Evolutionary conservation across 2,329 filamentous ascomycete genomes (phyloP).

Genomic region (Apiospora aurea): DNA sequence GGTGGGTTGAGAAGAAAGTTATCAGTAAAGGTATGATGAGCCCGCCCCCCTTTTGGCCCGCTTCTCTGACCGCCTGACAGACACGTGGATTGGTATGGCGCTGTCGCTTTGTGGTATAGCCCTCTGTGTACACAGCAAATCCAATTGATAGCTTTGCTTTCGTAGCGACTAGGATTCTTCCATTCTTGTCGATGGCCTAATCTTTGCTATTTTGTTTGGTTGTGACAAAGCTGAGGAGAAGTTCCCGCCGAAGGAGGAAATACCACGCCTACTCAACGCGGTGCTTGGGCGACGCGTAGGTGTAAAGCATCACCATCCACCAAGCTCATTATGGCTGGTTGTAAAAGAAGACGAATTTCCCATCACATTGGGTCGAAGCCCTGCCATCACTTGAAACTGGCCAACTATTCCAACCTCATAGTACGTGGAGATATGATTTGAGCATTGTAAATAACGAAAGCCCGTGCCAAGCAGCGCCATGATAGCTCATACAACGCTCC

Average conservation of each 20-base stretch:
- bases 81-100: constrained; percentile 83
- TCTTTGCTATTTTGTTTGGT: neutral
- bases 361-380: neutral
- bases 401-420: neutral
- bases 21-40: constrained; percentile 75
- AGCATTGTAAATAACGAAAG: neutral
- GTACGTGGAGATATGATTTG: neutral
- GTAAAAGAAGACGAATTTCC: neutral
- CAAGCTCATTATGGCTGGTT: neutral
- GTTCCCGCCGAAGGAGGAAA: no score
- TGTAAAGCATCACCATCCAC: neutral
- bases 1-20: constrained; percentile 91
- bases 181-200: neutral
- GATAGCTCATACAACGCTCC: no score
- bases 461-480: neutral
- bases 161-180: neutral
- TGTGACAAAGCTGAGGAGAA: no score
- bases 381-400: neutral
- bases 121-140: constrained; percentile 78
- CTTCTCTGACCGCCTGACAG: constrained; percentile 48
- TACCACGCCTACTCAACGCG: no score
- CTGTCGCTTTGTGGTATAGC: constrained; percentile 82
- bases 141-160: constrained; percentile 27
- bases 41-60: neutral
- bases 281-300: neutral